Base-by-base conservation (phyloP, 2,329 filamentous ascomycete genomes). In the Colletotrichum sp. region DNA sequence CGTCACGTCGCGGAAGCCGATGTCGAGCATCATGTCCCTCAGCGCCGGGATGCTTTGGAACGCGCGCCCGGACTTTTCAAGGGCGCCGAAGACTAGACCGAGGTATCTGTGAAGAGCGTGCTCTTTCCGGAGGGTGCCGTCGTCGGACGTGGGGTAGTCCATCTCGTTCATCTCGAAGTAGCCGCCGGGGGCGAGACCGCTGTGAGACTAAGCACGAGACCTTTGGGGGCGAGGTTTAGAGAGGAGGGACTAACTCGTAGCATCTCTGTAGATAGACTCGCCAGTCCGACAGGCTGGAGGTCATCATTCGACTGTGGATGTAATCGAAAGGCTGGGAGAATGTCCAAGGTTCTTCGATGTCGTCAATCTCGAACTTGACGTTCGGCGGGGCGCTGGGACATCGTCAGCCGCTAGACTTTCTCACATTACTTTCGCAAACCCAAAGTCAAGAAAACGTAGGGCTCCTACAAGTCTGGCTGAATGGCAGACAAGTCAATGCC, bases 311-410 rank as follows among this genome's bases (percentile, higher is more conserved):
- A 62, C 66, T 73, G 66, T 80, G 76, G 56, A 81, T 79, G 75
- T 77, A 78, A 60, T 80, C 79, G 64, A 81, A 85, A 2, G 81
- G 78, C 30, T 79, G 78, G 2, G 76, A 74, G 34, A 81, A 87
- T 2, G 80, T 82, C 86, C 86, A 88, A 34, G 78, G 74, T 25
- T 82, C 80, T 55, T 86, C 84, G 8, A 84, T 76, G 67, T 88
- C 85, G 72, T 88, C 86, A 55, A 88, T 78, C 36, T 86, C 83
- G 77, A 89, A 89, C 18, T 78, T 79, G n/a, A 87, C 82, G 72
- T 89, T 92, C 27, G 88, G 86, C 5, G 89, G 89, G 4, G 90
- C 85, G 62, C 87, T 84, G 5, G 1, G 1, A 1, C 3, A 48
- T 1, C 3, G 43, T 48, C 0, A 48, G 43, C 43, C 43, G n/a